A percentile compares a stretch with the other conserved stretches of the same genome.
These are phyloP conservation scores for Coelastrella sp. DNA, from an alignment of 139 green algal genomes.

Conservation along the genomic window DNA sequence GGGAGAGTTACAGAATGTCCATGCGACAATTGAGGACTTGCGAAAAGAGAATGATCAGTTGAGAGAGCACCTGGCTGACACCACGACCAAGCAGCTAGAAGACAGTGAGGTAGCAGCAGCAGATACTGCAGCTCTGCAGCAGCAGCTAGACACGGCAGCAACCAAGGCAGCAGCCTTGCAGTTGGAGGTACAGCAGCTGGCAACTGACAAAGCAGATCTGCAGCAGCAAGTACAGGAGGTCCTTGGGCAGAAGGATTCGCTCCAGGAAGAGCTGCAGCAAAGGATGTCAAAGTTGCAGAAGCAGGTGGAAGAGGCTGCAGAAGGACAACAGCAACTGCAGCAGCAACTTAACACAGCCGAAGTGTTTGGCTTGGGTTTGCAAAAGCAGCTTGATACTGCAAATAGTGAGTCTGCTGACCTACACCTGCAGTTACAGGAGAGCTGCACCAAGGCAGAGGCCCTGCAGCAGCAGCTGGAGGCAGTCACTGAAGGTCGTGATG, in stretches of 20 bases:
- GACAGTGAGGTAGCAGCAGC: neutral
- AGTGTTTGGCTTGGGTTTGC: neutral
- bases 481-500: neutral
- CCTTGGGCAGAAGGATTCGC: too few species aligned
- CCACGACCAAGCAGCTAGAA: neutral
- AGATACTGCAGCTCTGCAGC: neutral
- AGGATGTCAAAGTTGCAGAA: neutral
- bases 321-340: constrained; percentile 15
- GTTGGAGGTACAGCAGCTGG: neutral
- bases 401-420: neutral
- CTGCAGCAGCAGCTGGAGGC: constrained; percentile 19
- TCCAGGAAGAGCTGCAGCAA: too few species aligned
- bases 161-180: neutral
- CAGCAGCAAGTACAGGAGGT: neutral
- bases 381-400: constrained; percentile 18
- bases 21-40: constrained; percentile 9
- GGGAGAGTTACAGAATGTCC: constrained; percentile 33
- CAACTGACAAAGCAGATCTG: neutral
- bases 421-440: neutral
- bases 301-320: neutral
- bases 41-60: constrained; percentile 41
- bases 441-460: neutral
- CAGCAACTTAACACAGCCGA: neutral
- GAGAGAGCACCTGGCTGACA: constrained; percentile 39
- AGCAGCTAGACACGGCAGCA: neutral